Base-by-base conservation (phyloP, 768 basidiomycete genomes). In the Dioszegia crocea region DNA sequence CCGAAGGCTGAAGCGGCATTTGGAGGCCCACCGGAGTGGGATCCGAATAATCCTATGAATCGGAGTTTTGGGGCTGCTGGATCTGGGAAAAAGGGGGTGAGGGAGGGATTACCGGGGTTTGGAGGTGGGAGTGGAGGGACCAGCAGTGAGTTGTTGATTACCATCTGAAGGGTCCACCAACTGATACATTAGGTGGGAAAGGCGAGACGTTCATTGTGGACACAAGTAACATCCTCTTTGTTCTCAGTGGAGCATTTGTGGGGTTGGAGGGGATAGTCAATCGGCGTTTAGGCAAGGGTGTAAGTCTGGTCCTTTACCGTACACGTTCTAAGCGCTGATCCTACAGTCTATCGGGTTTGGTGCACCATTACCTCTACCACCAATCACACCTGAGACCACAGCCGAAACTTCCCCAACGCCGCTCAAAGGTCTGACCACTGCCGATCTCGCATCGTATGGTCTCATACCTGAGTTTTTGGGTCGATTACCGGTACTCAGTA, bases 391-490 rank as follows among this genome's bases (percentile, higher is more conserved):
- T 4, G 51, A 51, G 6, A 49, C 48, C 10, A 21, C 51, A 0
- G 11, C 48, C 19, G 23, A 57, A 3, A 48, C 49, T 2, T 49
- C 58, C 10, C 48, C 61, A 0, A 19, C 58, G 12, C 65, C 40
- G 27, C 52, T 65, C 24, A 62, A 69, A 56, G 71, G 68, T n/a
- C 48, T 76, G 14, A 54, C 55, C 33, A 60, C 62, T 44, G 41
- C 67, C 84, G 91, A 97, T 79, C 82, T 97, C 10, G 83, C 88
- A 3, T 84, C 86, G 81, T 96, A 87, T 62, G 92, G 92, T 83
- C 87, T 96, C 63, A 97, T 97, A 58, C 93, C 93, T 23, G 93
- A 98, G 56, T 97, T 98, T 67, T 83, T 94, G 50, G 91, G 89
- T 17, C 88, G 94, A 27, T 78, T 96, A n/a, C 93, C 93, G 4